Evolutionary conservation across 1,284 basidiomycete species (phyloP).

Genomic region (Erythrobasidium hasegawianum): DNA sequence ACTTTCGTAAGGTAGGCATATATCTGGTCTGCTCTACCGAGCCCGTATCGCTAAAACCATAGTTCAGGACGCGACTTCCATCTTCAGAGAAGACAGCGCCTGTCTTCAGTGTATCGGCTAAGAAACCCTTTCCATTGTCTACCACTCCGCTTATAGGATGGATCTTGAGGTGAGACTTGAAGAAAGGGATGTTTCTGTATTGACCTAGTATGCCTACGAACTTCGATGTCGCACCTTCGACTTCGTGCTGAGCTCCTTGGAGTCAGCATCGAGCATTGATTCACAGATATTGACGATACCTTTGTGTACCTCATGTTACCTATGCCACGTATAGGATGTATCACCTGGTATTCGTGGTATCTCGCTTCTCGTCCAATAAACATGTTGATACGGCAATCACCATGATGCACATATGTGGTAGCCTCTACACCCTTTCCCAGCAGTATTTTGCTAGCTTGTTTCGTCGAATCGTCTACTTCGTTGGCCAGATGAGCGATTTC

Average conservation of each 20-base stretch:
- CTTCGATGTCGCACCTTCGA: conserved; percentile 18
- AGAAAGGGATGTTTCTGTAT: conserved; percentile 6
- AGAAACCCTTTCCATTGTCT: conserved; percentile 17
- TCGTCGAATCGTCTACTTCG: conserved; percentile 20
- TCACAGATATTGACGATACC: background rate
- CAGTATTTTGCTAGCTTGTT: background rate
- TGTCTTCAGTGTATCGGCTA: conserved; percentile 12
- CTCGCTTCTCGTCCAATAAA: background rate
- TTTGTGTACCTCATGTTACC: too few relatives aligned
- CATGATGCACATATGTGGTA: conserved; percentile 10
- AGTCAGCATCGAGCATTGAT: background rate
- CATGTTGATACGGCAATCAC: background rate
- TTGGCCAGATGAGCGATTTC: conserved; percentile 9
- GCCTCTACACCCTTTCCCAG: conserved; percentile 32
- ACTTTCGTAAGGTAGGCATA: conserved; percentile 31
- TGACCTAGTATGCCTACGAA: conserved; percentile 24
- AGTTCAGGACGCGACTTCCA: conserved; percentile 3
- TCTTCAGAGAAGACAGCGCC: conserved; percentile 12
- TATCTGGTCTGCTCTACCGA: conserved; percentile 15
- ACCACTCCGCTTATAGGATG: conserved; percentile 32
- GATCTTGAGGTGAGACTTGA: conserved; percentile 27
- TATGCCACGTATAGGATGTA: conserved; percentile 3
- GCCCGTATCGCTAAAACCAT: conserved; percentile 34
- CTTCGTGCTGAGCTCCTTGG: conserved; percentile 9
- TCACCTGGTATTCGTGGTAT: too few relatives aligned